Evolutionary conservation across 257 asterid species (phyloP).

Genomic region (Paraleonurus japonicus): DNA sequence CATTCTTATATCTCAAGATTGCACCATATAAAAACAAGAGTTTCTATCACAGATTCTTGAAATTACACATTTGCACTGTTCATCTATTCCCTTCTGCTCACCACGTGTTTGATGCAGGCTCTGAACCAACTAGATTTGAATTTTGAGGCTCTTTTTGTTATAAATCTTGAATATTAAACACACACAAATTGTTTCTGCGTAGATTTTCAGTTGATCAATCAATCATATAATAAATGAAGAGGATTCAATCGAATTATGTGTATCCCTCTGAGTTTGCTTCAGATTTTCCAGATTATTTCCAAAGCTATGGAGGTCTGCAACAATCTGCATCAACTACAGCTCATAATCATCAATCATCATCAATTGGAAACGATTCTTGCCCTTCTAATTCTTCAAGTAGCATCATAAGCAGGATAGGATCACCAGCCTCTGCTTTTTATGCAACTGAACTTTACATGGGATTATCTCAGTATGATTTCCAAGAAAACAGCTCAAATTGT

Average conservation of each 20-base stretch:
- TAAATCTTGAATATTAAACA: constrained; percentile 19
- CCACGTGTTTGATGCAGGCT: constrained; percentile 22
- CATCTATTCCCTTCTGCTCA: background rate
- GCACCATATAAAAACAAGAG: constrained; percentile 28
- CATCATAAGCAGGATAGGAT: constrained; percentile 59
- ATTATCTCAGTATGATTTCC: constrained; percentile 42
- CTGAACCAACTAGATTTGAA: constrained; percentile 21
- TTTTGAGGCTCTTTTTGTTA: background rate
- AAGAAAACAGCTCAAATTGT: constrained; percentile 18
- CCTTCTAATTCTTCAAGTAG: constrained; percentile 35
- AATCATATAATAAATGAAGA: constrained; percentile 38
- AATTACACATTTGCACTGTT: constrained; percentile 25
- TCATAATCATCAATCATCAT: constrained; percentile 35
- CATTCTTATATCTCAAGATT: constrained; percentile 41
- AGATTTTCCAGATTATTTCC: constrained; percentile 32
- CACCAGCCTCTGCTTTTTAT: constrained; percentile 59
- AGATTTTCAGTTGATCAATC: background rate
- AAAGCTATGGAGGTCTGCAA: constrained; percentile 28
- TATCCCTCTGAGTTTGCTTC: constrained; percentile 31
- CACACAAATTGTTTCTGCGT: background rate
- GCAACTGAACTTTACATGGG: constrained; percentile 66
- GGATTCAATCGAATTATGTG: constrained; percentile 37
- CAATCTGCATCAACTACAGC: constrained; percentile 31
- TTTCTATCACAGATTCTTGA: constrained; percentile 17
- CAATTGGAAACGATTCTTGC: constrained; percentile 32